Evolutionary conservation across 441 rosid genomes (phyloP).

Genomic region (Adansonia gregorii): DNA sequence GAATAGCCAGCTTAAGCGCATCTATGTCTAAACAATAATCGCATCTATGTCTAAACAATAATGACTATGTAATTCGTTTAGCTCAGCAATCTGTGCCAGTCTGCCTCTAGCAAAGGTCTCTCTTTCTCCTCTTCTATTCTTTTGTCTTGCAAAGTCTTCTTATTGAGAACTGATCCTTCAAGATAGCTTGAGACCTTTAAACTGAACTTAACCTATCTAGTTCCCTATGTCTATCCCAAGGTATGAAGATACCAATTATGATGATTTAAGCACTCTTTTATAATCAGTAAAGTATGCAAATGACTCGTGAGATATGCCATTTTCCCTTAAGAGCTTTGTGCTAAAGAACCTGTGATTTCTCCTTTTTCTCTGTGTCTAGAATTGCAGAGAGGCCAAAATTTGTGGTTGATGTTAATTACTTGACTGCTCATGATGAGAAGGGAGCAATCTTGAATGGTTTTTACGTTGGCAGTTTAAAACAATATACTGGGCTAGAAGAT

Average conservation of each 20-base stretch:
- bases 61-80: background rate
- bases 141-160: background rate
- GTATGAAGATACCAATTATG: too few species aligned
- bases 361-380: background rate
- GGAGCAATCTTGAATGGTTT: background rate
- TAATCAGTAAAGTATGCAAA: background rate
- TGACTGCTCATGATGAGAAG: slow-evolving; percentile 13
- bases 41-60: background rate
- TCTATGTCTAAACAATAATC: background rate
- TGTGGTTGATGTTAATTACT: background rate
- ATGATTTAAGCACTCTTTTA: background rate
- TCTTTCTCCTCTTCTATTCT: background rate
- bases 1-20: background rate
- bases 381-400: background rate
- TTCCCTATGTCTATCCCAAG: background rate
- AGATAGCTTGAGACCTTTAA: background rate
- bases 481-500: background rate
- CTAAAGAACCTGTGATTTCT: background rate
- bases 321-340: background rate
- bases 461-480: background rate
- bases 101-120: background rate
- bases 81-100: background rate
- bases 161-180: background rate
- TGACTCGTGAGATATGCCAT: background rate
- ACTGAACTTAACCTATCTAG: background rate